These are phyloP conservation scores for Pilobolus umbonatus DNA, from an alignment of 192 early-diverging fungal genomes.

Conservation along the genomic window DNA sequence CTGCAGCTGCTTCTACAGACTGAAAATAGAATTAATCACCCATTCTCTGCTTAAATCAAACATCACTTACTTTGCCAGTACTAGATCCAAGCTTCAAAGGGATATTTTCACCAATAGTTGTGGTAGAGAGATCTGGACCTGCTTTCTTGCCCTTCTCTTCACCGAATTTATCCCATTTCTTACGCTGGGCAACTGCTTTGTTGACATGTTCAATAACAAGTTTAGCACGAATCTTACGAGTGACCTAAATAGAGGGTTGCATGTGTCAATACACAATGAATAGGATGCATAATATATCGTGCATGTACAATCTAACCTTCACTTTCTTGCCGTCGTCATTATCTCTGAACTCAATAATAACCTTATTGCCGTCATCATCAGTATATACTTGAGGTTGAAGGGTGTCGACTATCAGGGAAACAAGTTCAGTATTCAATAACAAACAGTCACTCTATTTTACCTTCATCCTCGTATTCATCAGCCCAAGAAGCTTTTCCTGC, in stretches of 20 bases:
- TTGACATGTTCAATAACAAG: slow-evolving; percentile 78
- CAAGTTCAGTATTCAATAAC: neutral
- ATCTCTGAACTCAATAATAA: slow-evolving; percentile 72
- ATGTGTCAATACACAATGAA: neutral
- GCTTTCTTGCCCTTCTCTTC: slow-evolving; percentile 68
- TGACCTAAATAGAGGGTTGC: slow-evolving; percentile 47
- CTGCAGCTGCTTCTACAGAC: slow-evolving; percentile 38
- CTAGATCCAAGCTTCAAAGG: slow-evolving; percentile 73
- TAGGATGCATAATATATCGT: neutral
- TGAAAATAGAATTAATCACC: neutral
- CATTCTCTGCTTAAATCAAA: neutral
- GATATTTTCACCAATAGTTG: slow-evolving; percentile 84
- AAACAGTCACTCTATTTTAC: slow-evolving; percentile 14
- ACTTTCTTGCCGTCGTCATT: slow-evolving; percentile 93
- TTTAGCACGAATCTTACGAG: slow-evolving; percentile 75
- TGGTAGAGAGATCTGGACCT: slow-evolving; percentile 87
- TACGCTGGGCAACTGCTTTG: slow-evolving; percentile 85
- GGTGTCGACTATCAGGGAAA: too few relatives aligned
- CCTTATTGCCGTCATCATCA: slow-evolving; percentile 78
- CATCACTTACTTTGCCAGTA: slow-evolving; percentile 47
- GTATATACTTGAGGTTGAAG: slow-evolving; percentile 45
- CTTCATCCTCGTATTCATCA: slow-evolving; percentile 69
- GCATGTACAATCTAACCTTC: slow-evolving; percentile 47
- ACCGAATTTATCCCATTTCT: slow-evolving; percentile 94
- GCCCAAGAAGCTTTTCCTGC: slow-evolving; percentile 62